These are phyloP conservation scores for Alloteropsis angusta DNA, from an alignment of 202 grass and related monocot genomes.

Conservation along the genomic window DNA sequence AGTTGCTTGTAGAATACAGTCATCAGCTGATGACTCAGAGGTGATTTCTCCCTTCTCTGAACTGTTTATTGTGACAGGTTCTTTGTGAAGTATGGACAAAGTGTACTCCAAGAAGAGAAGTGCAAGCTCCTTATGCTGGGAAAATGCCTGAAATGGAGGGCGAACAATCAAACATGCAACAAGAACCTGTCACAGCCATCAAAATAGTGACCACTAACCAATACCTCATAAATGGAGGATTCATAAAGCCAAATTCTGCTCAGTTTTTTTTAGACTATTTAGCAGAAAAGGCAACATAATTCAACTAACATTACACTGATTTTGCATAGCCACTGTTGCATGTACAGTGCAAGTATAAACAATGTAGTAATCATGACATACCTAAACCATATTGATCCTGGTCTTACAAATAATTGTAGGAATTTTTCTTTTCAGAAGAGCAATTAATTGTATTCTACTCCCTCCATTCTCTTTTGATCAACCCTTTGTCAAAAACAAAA, in stretches of 20 bases:
- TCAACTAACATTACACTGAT: background rate
- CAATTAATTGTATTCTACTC: background rate
- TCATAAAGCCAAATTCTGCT: background rate
- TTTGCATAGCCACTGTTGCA: background rate
- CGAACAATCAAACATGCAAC: constrained; percentile 2
- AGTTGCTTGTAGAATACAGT: constrained; percentile 76
- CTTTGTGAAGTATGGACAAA: constrained; percentile 77
- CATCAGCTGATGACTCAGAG: constrained; percentile 58
- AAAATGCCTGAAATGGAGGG: constrained; percentile 52
- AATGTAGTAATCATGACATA: background rate
- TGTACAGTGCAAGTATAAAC: background rate
- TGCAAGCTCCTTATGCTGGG: constrained; percentile 75
- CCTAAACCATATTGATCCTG: background rate
- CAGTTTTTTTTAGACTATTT: constrained; percentile 6
- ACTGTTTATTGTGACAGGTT: constrained; percentile 53
- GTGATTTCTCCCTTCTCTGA: constrained; percentile 60
- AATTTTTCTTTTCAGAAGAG: background rate
- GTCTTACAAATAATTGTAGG: background rate
- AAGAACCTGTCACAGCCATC: no score
- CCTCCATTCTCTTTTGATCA: no score
- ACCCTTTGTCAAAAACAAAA: no score
- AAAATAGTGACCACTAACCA: no score
- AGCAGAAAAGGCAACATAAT: background rate
- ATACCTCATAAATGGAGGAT: no score
- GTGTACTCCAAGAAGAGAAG: constrained; percentile 72